Base-by-base conservation (phyloP, 1,284 basidiomycete genomes). In the Rhodotorula sp. region DNA sequence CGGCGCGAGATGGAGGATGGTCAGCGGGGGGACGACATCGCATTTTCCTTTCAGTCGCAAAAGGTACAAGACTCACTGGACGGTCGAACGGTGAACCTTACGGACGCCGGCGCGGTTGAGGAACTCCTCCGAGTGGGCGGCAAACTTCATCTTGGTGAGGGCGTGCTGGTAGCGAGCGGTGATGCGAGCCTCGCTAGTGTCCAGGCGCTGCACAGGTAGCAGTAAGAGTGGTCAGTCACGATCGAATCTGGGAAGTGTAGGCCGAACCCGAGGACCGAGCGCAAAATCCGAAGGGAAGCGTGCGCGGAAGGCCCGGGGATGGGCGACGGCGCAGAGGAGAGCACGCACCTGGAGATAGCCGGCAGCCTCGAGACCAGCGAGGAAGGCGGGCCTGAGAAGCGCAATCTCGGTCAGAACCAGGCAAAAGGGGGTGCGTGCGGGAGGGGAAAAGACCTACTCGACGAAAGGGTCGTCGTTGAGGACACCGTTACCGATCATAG, bases 131-230 rank as follows among this genome's bases (percentile, higher is more conserved):
- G 61, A 64, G 66, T 72, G 73, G 20, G 68, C 51, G 16, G 73
- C 73, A 56, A 72, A 75, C 39, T 62, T 23, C 61, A 71, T 69
- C 65, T 74, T 72, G 49, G 65, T 56, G 56, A 72, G 68, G 0
- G 70, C 70, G 48, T 75, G 73, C 67, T 75, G 73, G 70, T 67
- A 75, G 31, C 73, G 68, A 14, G 65, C 68, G 6, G 73, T 75
- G 70, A 75, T 75, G 51, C 73, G 54, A 3, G 48, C 62, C 62
- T 75, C 73, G 15, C 64, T 64, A 5, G 64, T 67, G 68, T 75
- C 73, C 58, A 75, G 70, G 26, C 69, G 69, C 62, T 75, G 57
- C 21, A 8, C 12, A 23, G 3, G 3, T 3, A 16, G 1, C 20
- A 14, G 7, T 2, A 14, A n/a, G n/a, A 21, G 52, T 29, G 10